Evolutionary conservation across 2,329 filamentous ascomycete genomes (phyloP).

Genomic region (Fusarium bulbicola): DNA sequence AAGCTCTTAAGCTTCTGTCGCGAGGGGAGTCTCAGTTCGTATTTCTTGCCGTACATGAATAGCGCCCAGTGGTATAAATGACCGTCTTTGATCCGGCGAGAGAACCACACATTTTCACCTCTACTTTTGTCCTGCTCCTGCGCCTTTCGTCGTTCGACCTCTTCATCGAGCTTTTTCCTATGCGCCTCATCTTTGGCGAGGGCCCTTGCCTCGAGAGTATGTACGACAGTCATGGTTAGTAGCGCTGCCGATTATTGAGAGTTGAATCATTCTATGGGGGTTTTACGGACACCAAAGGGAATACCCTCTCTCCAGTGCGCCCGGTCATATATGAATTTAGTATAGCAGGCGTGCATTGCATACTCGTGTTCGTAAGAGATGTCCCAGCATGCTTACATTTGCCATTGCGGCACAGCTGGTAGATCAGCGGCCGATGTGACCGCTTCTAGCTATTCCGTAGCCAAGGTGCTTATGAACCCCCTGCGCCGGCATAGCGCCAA

Average conservation of each 20-base stretch:
- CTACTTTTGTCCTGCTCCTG: not conserved
- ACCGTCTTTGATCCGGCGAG: not conserved
- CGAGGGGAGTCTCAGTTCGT: not conserved
- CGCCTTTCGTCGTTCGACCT: not conserved
- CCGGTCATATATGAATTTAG: too few relatives aligned
- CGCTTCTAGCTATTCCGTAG: accelerated
- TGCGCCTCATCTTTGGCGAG: not conserved
- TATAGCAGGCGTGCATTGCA: accelerated
- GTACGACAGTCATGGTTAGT: accelerated
- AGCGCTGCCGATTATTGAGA: accelerated
- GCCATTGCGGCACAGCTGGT: not conserved
- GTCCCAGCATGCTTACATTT: not conserved
- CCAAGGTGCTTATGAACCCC: not conserved
- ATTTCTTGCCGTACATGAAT: not conserved
- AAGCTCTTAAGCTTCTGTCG: not conserved
- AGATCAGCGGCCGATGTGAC: not conserved
- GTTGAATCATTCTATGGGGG: not conserved
- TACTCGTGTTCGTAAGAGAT: not conserved
- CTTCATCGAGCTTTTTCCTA: accelerated
- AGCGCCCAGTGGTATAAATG: not conserved
- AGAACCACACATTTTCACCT: not conserved
- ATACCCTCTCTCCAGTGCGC: too few relatives aligned
- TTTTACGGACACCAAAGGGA: too few relatives aligned
- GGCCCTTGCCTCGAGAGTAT: not conserved
- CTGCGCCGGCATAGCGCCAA: accelerated